Evolutionary conservation across 306 rosid species (phyloP), one percentile per base, ranked within the genome.

Genomic region (Cyclanthera cordifolia): DNA sequence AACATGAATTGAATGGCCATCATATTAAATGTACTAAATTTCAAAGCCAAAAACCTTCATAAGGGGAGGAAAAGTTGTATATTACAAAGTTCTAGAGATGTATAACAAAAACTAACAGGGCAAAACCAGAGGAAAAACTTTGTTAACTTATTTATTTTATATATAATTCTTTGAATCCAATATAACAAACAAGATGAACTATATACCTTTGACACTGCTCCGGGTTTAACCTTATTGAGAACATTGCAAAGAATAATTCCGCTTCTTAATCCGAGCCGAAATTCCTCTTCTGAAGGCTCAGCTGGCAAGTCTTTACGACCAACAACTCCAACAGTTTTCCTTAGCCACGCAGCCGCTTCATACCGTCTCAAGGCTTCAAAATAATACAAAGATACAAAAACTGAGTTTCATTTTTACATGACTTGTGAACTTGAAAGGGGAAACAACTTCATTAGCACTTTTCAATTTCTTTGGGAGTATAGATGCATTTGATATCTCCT

Each of bases 281-380:
- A 94, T 17, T 83, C 82, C 80, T 85, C 92, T 82, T 94, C 97
- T n/a, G 97, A 86, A 52, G 99, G 97, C 79, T 88, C 91, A 3
- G 90, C 95, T 0, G 96, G 91, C 57, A 94, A 81, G 69, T 90
- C 99, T 73, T 88, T 94, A 72, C 90, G 96, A 20, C 83, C 84
- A 23, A 90, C 91, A 16, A 90, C 95, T 57, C 96, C 96, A 39
- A 83, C 84, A 24, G 28, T 80, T 71, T 77, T 90, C 69, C 95
- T 68, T 56, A 94, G 79, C 97, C 99, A 94, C 67, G 90, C 81
- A 1, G 95, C 90, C 47, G 97, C 99, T 79, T 94, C 97, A 70
- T 90, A 79, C 69, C 97, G 82, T 85, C 96, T 90, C 76, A 80
- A 73, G 57, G 96, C 97, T 94, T 82, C 76, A 78, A 74, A 71